phyloP scores from a whole-genome alignment of 192 early-diverging fungal species.

The Backusella luteola region DNA sequence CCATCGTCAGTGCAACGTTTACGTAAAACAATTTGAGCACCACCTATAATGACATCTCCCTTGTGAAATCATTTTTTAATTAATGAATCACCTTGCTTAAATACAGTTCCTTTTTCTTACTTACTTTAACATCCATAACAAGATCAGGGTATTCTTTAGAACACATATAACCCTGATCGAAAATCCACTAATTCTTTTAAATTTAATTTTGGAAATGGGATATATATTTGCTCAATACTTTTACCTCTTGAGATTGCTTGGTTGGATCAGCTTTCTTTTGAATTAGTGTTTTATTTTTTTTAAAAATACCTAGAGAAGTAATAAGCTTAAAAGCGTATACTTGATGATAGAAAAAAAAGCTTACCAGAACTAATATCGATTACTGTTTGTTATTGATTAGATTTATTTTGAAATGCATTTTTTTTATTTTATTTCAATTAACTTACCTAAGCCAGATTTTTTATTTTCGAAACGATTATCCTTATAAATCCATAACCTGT shows the following conservation, averaged over 20 bases:
- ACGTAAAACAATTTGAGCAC: slow-evolving; percentile 24
- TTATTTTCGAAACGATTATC: slow-evolving; percentile 32
- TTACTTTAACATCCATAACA: slow-evolving; percentile 37
- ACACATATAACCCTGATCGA: slow-evolving; percentile 26
- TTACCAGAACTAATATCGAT: slow-evolving; percentile 24
- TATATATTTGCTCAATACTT: neutral
- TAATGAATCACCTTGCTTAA: neutral
- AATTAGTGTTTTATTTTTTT: slow-evolving; percentile 23
- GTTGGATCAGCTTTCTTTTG: slow-evolving; percentile 20
- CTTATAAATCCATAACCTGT: slow-evolving; percentile 32
- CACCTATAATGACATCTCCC: slow-evolving; percentile 29
- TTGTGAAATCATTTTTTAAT: neutral
- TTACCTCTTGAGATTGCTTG: slow-evolving; percentile 18
- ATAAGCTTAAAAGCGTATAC: neutral
- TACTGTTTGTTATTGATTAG: slow-evolving; percentile 3
- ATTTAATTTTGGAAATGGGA: neutral
- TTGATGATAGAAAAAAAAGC: neutral
- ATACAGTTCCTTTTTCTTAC: neutral
- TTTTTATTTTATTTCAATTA: neutral
- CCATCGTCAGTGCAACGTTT: slow-evolving; percentile 23
- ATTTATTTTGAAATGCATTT: neutral
- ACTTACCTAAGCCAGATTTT: slow-evolving; percentile 32
- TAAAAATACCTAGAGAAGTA: slow-evolving; percentile 18
- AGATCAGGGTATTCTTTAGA: slow-evolving; percentile 23
- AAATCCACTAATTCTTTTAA: slow-evolving; percentile 14